Conservation (phyloP, 2,329 filamentous ascomycete species). For the Colletotrichum higginsianum region DNA sequence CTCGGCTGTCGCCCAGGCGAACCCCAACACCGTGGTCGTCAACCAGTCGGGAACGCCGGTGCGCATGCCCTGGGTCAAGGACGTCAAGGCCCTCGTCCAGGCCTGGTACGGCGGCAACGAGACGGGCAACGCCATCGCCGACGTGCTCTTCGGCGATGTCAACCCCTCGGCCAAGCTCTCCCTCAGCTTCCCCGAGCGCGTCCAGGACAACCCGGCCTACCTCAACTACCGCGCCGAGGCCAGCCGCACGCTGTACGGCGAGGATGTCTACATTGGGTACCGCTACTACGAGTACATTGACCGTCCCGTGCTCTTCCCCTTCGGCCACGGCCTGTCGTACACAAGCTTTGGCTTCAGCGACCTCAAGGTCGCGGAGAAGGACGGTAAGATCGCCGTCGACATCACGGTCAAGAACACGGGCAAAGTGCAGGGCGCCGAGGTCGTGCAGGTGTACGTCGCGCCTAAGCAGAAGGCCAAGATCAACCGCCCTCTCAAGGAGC, state of each 20-base stretch:
- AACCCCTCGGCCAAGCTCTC: constrained; percentile 83
- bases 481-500: constrained; percentile 66
- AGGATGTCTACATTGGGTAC: constrained; percentile 82
- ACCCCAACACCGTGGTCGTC: constrained; percentile 76
- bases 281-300: constrained; percentile 77
- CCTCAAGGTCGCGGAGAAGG: constrained; percentile 55
- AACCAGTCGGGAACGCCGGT: constrained; percentile 80
- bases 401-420: constrained; percentile 72
- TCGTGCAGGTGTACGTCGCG: constrained; percentile 65
- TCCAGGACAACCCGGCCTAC: constrained; percentile 79
- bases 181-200: constrained; percentile 74
- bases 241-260: constrained; percentile 77
- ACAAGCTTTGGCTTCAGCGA: constrained; percentile 71
- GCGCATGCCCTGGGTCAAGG: constrained; percentile 73
- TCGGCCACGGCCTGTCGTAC: constrained; percentile 81
- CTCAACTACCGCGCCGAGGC: constrained; percentile 77
- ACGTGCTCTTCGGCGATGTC: constrained; percentile 77
- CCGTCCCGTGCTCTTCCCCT: constrained; percentile 74
- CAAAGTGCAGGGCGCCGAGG: constrained; percentile 58
- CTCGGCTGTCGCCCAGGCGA: constrained; percentile 72
- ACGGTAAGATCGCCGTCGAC: constrained; percentile 61
- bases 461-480: constrained; percentile 64
- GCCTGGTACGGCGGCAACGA: constrained; percentile 87
- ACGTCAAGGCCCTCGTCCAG: constrained; percentile 72
- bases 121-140: constrained; percentile 80